Evolutionary conservation across 108 stramenopile genomes (phyloP), one percentile per base, ranked within the genome.

Genomic region (Ochromonas danica): DNA sequence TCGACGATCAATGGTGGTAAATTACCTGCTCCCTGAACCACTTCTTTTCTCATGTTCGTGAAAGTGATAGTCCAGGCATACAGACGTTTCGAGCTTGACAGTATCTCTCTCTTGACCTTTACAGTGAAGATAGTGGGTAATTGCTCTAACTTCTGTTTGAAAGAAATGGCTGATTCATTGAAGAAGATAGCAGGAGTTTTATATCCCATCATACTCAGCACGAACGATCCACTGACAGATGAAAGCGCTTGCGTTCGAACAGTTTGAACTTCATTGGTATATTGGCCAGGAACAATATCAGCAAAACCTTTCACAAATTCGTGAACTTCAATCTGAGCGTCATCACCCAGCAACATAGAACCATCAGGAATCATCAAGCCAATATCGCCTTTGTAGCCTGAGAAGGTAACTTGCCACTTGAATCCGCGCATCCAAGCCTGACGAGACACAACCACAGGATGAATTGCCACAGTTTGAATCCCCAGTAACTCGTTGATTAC

Each of bases 221-320:
- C 61, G 79, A 93, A 94, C 3, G 89, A 89, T 31, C 93, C 92
- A 1, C 81, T 81, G 10, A 91, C 60, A 63, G 80, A 61, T 3
- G 84, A 80, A 14, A 81, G 61, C 1, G 87, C 72, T 1, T 61
- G 30, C 22, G 70, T 43, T 17, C 39, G 85, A 27, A 92, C 80
- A 35, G 89, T 89, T 84, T 94, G 94, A 60, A 91, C 84, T 81
- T 94, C 94, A 60, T 89, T 79, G 1, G 93, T 91, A 87, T 82
- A 94, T n/a, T 85, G 65, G 41, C 89, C 90, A 1, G 94, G 93
- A 77, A 84, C 85, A 62, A 93, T 87, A 71, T 93, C 92, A 42
- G 90, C 90, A 33, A 67, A 78, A 33, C 94, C 94, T 10, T 61
- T 72, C 6, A 43, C 80, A 14, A 84, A 71, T 84, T 92, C 90